These are phyloP conservation scores for Nannizziopsis barbatae DNA, from an alignment of 2,329 filamentous ascomycete species.

Conservation along the genomic window DNA sequence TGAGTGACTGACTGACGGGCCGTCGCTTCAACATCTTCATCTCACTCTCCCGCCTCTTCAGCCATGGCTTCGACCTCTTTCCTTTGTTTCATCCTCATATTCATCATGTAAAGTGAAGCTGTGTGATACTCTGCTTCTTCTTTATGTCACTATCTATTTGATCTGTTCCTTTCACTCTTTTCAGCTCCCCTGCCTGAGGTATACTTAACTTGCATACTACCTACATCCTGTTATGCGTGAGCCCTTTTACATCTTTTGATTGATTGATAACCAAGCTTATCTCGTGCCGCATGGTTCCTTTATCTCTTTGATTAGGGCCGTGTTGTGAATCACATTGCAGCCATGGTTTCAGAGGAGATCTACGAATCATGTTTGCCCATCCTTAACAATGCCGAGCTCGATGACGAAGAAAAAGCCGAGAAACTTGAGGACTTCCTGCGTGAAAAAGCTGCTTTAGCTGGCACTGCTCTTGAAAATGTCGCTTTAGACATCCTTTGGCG, in stretches of 20 bases:
- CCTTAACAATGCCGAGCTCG: constrained; percentile 66
- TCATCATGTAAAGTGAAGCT: constrained; percentile 8
- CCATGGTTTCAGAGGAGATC: constrained; percentile 84
- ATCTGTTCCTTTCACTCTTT: not conserved
- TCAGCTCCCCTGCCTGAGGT: not conserved
- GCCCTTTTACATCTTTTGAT: not conserved
- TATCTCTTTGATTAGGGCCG: not conserved
- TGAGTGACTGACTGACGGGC: not conserved
- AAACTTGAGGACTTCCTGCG: constrained; percentile 75
- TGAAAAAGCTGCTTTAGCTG: constrained; percentile 63
- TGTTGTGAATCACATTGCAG: constrained; percentile 22
- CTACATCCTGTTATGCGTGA: not conserved
- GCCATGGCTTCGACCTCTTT: not conserved
- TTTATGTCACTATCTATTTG: not conserved
- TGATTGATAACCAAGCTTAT: not conserved
- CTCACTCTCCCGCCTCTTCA: not conserved
- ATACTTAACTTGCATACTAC: not conserved
- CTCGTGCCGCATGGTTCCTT: not conserved
- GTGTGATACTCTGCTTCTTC: not conserved
- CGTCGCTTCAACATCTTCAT: not conserved
- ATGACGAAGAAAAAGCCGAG: constrained; percentile 94
- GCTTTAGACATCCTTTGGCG: constrained; percentile 81
- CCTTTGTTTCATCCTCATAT: not conserved
- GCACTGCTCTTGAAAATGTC: constrained; percentile 72
- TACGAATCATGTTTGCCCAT: constrained; percentile 86